These are phyloP conservation scores for Tetrapisispora namnaoensis DNA, from an alignment of 805 yeast species.

Conservation along the genomic window DNA sequence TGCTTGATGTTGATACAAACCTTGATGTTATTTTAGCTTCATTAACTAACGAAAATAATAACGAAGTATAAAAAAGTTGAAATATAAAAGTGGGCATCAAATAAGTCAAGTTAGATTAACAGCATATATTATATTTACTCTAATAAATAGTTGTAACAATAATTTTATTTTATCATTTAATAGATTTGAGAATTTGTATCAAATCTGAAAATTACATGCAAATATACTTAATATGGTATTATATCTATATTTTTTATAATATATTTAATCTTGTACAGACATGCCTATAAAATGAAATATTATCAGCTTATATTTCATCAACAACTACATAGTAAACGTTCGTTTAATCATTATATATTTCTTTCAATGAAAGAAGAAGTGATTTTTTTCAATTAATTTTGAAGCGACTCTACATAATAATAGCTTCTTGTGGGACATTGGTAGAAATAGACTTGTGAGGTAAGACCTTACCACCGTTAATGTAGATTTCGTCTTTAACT, in stretches of 20 bases:
- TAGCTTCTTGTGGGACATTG: constrained; percentile 95
- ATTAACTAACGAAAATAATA: constrained; percentile 6
- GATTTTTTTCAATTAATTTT: not conserved
- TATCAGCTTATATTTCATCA: not conserved
- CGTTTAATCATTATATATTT: not conserved
- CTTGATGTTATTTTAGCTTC: constrained; percentile 46
- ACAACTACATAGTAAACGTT: not conserved
- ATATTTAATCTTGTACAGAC: not conserved
- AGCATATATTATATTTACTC: not conserved
- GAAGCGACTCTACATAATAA: constrained; percentile 67
- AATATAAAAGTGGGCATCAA: not conserved
- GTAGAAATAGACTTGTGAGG: constrained; percentile 96
- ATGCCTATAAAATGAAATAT: not conserved
- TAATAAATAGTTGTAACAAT: constrained; percentile 2
- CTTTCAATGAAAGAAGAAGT: not conserved
- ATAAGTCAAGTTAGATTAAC: not conserved
- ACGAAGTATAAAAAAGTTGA: not conserved
- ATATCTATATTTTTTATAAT: not conserved
- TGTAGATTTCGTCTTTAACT: constrained; percentile 96
- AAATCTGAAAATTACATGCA: not conserved
- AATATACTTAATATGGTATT: too few relatives aligned
- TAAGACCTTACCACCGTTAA: constrained; percentile 97
- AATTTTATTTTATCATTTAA: not conserved
- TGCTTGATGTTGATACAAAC: constrained; percentile 57
- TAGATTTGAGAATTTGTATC: not conserved